phyloP scores from a whole-genome alignment of 768 basidiomycete genomes.

The Lentinula boryana region DNA sequence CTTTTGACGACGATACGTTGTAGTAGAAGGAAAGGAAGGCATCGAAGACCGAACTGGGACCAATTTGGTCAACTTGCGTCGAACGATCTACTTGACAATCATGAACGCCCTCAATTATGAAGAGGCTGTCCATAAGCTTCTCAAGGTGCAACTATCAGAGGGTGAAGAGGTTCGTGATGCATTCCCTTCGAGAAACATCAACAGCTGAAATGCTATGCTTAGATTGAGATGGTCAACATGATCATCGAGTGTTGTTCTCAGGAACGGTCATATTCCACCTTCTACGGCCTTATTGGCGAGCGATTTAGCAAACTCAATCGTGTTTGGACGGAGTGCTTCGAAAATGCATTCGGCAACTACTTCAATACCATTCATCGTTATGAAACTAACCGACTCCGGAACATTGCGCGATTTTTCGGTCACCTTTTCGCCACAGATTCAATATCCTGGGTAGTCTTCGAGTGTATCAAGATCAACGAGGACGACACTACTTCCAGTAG shows the following conservation, averaged over 20 bases:
- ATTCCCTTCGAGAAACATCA: background rate
- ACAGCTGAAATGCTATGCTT: conserved; percentile 2
- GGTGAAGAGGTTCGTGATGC: conserved; percentile 77
- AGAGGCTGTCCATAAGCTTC: conserved; percentile 96
- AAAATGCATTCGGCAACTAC: conserved; percentile 83
- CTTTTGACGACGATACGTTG: conserved; percentile 16
- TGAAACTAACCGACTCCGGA: conserved; percentile 96
- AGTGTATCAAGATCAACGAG: conserved; percentile 88
- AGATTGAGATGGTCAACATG: conserved; percentile 98
- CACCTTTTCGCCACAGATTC: conserved; percentile 84
- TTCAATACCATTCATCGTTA: conserved; percentile 97
- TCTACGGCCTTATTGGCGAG: conserved; percentile 94
- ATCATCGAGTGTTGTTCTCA: conserved; percentile 99
- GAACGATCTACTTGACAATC: conserved; percentile 94
- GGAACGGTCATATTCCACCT: conserved; percentile 95
- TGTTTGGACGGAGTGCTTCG: conserved; percentile 87
- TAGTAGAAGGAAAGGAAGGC: conserved; percentile 72
- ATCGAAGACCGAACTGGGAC: conserved; percentile 95
- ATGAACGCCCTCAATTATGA: conserved; percentile 99
- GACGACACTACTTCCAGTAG: conserved; percentile 95
- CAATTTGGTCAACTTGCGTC: conserved; percentile 90
- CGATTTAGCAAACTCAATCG: conserved; percentile 96
- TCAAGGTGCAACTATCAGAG: conserved; percentile 87
- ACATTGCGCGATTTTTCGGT: conserved; percentile 96
- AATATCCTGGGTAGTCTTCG: conserved; percentile 83